Evolutionary conservation across 352 stramenopile species (phyloP).

Genomic region (Globisporangium alternatum): DNA sequence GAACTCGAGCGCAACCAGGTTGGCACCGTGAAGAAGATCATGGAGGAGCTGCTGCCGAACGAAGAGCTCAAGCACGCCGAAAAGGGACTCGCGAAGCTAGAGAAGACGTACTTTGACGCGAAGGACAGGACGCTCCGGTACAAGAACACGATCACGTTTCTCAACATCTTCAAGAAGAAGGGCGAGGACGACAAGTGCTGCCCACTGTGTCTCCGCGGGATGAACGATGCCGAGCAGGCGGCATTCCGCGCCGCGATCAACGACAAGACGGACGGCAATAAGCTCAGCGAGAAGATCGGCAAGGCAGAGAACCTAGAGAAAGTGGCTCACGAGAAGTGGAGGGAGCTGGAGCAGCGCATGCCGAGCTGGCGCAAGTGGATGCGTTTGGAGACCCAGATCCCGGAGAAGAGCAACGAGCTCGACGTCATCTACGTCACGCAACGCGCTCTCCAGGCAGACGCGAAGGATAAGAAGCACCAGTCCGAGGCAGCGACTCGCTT

Average conservation of each 20-base stretch:
- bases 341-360: constrained; percentile 50
- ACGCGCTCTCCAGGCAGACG: constrained; percentile 45
- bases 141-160: constrained; percentile 82
- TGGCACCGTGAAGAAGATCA: constrained; percentile 38
- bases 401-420: constrained; percentile 41
- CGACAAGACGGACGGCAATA: constrained; percentile 73
- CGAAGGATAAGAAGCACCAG: constrained; percentile 39
- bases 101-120: constrained; percentile 67
- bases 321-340: constrained; percentile 48
- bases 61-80: constrained; percentile 51
- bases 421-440: constrained; percentile 44
- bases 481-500: constrained; percentile 22
- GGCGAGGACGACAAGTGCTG: constrained; percentile 79
- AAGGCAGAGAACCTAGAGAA: constrained; percentile 57
- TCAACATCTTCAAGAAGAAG: constrained; percentile 85
- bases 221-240: constrained; percentile 56
- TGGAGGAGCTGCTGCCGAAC: constrained; percentile 45
- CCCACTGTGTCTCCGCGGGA: constrained; percentile 62
- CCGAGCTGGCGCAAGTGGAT: constrained; percentile 71
- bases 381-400: constrained; percentile 43
- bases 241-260: constrained; percentile 61
- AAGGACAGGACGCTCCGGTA: constrained; percentile 80
- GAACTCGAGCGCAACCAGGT: constrained; percentile 58
- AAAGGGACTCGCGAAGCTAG: constrained; percentile 39
- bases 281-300: constrained; percentile 74